Evolutionary conservation across 441 rosid species (phyloP), one percentile per base, ranked within the genome.

Genomic region (Pelargonium citronellum): DNA sequence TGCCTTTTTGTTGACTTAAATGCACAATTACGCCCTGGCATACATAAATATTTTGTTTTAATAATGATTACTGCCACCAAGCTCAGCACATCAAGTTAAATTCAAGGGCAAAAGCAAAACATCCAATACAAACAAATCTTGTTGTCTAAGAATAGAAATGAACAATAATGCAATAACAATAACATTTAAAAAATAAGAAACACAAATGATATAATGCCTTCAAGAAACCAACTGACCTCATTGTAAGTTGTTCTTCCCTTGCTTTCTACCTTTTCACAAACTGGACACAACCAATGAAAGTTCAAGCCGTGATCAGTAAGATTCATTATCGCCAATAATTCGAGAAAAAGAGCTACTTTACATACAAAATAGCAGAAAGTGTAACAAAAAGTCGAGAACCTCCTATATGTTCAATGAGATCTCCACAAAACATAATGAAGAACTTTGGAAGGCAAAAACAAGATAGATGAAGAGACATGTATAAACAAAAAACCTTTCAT

Each of bases 161-260:
- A 24, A 24, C 27, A 24, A 24, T 41, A 49, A 69, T 20, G 30
- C 46, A 2, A 5, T 41, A 15, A 4, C 5, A 53, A 27, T 27
- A 27, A 1, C 30, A 27, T 27, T 27, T 1, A 1, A 27, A 27
- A 27, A 27, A 27, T n/a, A 6, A n/a, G 5, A 15, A n/a, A 62
- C 51, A 71, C 53, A 20, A 49, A 39, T 5, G 51, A 67, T 72
- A 72, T 27, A 74, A 19, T 1, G 66, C 67, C 67, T 55, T 63
- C 64, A 69, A 75, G 79, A 81, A 81, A 79, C 72, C 81, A 79
- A 46, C 82, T 74, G 74, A 95, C 99, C 96, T 95, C 99, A 72
- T 95, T 95, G 82, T 95, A 95, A 64, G 99, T 92, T 5, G 99
- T 95, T 75, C 96, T 88, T 73, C 98, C 99, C 79, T 91, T 95